Evolutionary conservation across 768 basidiomycete genomes (phyloP).

Genomic region (Roridomyces roridus): DNA sequence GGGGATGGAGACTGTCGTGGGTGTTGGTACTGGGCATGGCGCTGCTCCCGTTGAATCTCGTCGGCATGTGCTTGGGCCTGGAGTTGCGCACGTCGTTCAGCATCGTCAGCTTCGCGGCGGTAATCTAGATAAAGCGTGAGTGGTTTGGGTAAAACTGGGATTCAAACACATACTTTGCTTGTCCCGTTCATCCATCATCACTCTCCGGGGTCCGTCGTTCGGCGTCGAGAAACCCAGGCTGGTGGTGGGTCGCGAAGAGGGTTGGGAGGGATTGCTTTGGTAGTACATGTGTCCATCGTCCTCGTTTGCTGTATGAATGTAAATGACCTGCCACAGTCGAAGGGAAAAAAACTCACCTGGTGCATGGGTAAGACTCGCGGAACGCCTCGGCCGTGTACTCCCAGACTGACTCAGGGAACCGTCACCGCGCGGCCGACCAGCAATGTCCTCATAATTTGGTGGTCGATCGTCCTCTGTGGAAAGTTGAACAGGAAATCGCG

Average conservation of each 20-base stretch:
- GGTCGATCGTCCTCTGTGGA: constrained; percentile 27
- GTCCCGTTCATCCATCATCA: constrained; percentile 40
- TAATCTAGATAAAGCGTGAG: constrained; percentile 36
- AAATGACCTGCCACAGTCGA: constrained; percentile 16
- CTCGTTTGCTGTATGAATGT: constrained; percentile 22
- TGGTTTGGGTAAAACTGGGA: constrained; percentile 6
- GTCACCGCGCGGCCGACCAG: constrained; percentile 30
- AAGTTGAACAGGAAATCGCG: constrained; percentile 5
- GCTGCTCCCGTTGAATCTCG: constrained; percentile 29
- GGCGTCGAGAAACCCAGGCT: constrained; percentile 42
- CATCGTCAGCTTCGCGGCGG: constrained; percentile 42
- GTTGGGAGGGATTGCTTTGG: constrained; percentile 16
- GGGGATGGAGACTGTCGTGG: constrained; percentile 63
- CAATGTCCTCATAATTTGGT: constrained; percentile 27
- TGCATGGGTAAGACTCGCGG: constrained; percentile 80
- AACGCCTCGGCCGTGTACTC: constrained; percentile 67
- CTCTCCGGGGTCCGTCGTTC: constrained; percentile 43
- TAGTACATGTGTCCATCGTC: constrained; percentile 30
- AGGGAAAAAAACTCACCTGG: constrained; percentile 39
- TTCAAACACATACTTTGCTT: constrained; percentile 44
- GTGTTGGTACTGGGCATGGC: constrained; percentile 54
- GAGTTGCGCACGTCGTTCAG: constrained; percentile 42
- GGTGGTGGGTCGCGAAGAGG: constrained; percentile 46
- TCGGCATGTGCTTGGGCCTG: constrained; percentile 24
- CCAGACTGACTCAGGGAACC: constrained; percentile 44